phyloP scores from a whole-genome alignment of 1,284 basidiomycete species.

The Sanghuangporus baumii region DNA sequence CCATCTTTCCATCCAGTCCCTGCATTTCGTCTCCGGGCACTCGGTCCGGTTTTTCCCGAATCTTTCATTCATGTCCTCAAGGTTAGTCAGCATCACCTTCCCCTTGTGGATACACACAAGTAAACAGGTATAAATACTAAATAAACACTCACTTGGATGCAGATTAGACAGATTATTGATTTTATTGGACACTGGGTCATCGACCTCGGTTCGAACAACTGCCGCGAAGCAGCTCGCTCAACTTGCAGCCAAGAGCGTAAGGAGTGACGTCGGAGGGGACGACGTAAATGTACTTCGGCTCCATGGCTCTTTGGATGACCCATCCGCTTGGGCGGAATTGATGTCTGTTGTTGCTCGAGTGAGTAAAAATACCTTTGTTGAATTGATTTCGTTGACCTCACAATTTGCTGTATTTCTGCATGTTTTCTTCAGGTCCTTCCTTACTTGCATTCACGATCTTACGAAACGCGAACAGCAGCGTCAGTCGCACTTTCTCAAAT shows the following conservation, averaged over 20 bases:
- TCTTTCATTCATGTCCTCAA: conserved; percentile 26
- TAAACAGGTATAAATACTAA: neutral
- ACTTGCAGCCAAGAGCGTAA: conserved; percentile 77
- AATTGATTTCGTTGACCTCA: neutral
- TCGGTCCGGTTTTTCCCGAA: conserved; percentile 19
- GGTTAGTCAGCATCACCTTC: conserved; percentile 6
- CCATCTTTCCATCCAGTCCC: conserved; percentile 1
- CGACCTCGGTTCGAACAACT: conserved; percentile 77
- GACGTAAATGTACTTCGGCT: conserved; percentile 61
- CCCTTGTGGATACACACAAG: neutral
- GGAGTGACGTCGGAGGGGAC: conserved; percentile 76
- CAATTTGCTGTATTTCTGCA: neutral
- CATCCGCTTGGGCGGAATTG: conserved; percentile 73
- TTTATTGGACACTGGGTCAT: conserved; percentile 87
- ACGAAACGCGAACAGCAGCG: conserved; percentile 82
- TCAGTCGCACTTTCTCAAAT: conserved; percentile 84
- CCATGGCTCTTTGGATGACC: conserved; percentile 54
- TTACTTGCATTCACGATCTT: conserved; percentile 81
- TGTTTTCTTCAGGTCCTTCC: conserved; percentile 64
- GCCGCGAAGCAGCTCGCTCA: conserved; percentile 92
- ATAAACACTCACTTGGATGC: conserved; percentile 1
- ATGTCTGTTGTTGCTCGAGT: conserved; percentile 81
- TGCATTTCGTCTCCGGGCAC: conserved; percentile 1
- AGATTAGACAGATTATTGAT: conserved; percentile 91
- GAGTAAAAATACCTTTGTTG: conserved; percentile 22